phyloP scores from a whole-genome alignment of 2,329 filamentous ascomycete genomes.

The Cyclaneusma minus region DNA sequence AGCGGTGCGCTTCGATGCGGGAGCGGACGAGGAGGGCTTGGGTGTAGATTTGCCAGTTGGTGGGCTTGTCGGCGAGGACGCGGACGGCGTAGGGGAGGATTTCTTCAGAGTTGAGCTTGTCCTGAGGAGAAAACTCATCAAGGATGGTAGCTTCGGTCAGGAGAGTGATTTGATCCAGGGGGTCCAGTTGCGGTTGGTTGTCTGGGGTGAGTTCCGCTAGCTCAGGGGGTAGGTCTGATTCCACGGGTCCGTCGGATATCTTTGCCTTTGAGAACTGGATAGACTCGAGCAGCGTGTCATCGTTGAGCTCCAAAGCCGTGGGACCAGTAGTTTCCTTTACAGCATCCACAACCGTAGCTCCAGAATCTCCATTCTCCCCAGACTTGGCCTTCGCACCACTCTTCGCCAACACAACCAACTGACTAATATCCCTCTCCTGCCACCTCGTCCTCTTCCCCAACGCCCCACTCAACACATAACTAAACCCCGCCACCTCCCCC shows the following conservation, averaged over 20 bases:
- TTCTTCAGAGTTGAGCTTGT: constrained; percentile 83
- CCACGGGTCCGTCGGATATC: constrained; percentile 20
- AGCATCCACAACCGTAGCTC: constrained; percentile 4
- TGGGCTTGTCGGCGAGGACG: constrained; percentile 74
- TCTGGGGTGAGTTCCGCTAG: constrained; percentile 57
- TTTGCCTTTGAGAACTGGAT: constrained; percentile 58
- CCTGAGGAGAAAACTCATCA: constrained; percentile 69
- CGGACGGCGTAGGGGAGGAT: constrained; percentile 81
- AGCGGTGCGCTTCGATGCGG: constrained; percentile 74
- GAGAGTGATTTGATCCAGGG: constrained; percentile 81
- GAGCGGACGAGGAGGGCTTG: constrained; percentile 82
- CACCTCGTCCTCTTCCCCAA: constrained; percentile 75
- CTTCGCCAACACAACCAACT: constrained; percentile 79
- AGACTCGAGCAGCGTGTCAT: constrained; percentile 81
- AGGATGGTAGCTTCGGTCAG: constrained; percentile 78
- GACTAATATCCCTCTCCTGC: constrained; percentile 67
- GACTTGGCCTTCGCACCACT: constrained; percentile 33
- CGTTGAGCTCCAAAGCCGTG: constrained; percentile 63
- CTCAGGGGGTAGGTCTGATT: constrained; percentile 38
- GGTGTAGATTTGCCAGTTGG: constrained; percentile 97
- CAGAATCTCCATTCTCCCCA: constrained; percentile 6
- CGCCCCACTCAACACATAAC: constrained; percentile 71
- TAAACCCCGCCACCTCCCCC: constrained; percentile 49
- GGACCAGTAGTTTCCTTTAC: constrained; percentile 31
- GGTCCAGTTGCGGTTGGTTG: constrained; percentile 64